phyloP scores from a whole-genome alignment of 176 grass and related monocot genomes.

The Musa troglodytarum region DNA sequence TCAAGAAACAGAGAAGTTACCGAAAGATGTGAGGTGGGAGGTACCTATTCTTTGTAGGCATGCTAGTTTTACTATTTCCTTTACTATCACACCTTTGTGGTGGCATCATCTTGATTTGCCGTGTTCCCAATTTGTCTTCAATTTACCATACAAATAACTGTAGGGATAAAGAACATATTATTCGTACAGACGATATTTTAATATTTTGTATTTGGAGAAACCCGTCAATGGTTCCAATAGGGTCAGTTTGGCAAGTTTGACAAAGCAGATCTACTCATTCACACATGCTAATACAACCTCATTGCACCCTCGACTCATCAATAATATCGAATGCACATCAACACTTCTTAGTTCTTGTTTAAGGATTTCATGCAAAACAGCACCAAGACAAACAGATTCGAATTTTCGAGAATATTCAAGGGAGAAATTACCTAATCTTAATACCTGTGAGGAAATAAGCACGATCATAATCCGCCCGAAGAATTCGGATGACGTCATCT shows the following conservation, averaged over 20 bases:
- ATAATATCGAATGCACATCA: neutral
- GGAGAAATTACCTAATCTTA: neutral
- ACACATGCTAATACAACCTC: too few species aligned
- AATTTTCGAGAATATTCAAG: neutral
- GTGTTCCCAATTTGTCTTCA: too few species aligned
- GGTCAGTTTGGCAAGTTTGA: too few species aligned
- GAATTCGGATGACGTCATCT: conserved; percentile 52
- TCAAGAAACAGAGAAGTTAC: neutral
- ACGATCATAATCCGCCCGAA: conserved; percentile 47
- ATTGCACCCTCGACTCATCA: too few species aligned
- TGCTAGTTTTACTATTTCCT: neutral
- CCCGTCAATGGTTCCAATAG: too few species aligned
- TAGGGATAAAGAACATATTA: too few species aligned
- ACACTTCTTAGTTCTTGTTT: neutral
- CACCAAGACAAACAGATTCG: neutral
- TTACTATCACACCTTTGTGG: neutral
- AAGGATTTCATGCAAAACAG: neutral
- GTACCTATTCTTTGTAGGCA: neutral
- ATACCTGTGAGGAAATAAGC: conserved; percentile 90
- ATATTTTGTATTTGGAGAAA: too few species aligned
- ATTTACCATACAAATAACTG: too few species aligned
- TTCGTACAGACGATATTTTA: too few species aligned
- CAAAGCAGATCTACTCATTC: too few species aligned
- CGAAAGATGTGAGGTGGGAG: neutral
- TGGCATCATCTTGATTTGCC: neutral